Evolutionary conservation across 345 rosid species (phyloP), one percentile per base, ranked within the genome.

Genomic region (Eucalyptus tenuipes): DNA sequence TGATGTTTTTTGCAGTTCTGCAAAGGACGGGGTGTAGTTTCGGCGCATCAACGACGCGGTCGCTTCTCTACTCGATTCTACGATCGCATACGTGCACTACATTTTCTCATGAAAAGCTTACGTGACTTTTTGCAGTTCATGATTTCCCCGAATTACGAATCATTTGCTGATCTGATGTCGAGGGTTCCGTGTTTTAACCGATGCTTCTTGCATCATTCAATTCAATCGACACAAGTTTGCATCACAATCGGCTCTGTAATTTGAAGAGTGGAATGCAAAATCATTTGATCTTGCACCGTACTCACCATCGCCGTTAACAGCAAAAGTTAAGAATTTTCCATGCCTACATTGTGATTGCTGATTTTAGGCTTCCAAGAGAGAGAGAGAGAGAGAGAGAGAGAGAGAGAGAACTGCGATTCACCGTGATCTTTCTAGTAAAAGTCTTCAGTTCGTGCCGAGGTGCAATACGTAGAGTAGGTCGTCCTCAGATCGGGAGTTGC

Each of bases 401-500:
- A 50, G 24, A 7, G 57, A 10, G 10, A 8, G 24, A 7, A 18
- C 24, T 3, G 55, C 55, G 0, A 52, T 52, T 52, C 55, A 2
- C 55, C 55, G 10, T 52, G 25, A 18, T 4, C 57, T 1, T 52
- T 52, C 57, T 18, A 52, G 55, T 50, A 50, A 17, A 50, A 50
- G 55, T 50, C 55, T 50, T 50, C 55, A 7, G 55, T 17, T 50
- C 55, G 22, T 50, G 55, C 0, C 22, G 22, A 50, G 71, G 71
- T 64, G 18, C 37, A 1, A n/a, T n/a, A 3, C 18, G 10, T 14
- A 29, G 0, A 4, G 5, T 0, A 20, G 25, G 25, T 52, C 10
- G 57, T 52, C 57, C 57, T 52, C 57, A 0, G 57, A 1, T 18
- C 57, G 25, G 57, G 57, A 18, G 57, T 52, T 52, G 10, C 57